A percentile compares a stretch with the other conserved stretches of the same genome.
Evolutionary conservation across 2,329 filamentous ascomycete species (phyloP).

Genomic region (Seiridium cupressi): DNA sequence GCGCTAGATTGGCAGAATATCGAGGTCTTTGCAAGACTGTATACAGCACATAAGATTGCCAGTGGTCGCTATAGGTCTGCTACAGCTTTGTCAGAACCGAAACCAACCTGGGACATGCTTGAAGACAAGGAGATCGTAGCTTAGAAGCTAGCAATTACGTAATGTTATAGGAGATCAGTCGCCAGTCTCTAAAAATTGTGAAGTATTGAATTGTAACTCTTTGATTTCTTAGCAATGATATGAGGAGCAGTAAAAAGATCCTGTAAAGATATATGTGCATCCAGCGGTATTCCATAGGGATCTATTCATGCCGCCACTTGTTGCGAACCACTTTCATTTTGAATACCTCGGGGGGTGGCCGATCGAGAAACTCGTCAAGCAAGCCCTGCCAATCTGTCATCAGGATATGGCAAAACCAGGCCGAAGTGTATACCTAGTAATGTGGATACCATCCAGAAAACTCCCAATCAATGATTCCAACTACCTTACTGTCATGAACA

Average conservation of each 20-base stretch:
- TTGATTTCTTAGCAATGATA: not conserved
- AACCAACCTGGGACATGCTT: slow-evolving; percentile 29
- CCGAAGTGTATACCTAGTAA: slow-evolving; percentile 30
- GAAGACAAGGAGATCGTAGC: slow-evolving; percentile 20
- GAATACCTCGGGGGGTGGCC: slow-evolving; percentile 29
- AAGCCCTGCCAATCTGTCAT: slow-evolving; percentile 34
- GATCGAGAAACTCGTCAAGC: slow-evolving; percentile 34
- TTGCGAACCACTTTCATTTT: slow-evolving; percentile 38
- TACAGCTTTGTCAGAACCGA: slow-evolving; percentile 15
- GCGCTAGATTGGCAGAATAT: slow-evolving; percentile 34
- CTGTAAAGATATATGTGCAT: not conserved
- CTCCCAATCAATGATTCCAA: slow-evolving; percentile 40
- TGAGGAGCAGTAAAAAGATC: slow-evolving; percentile 6
- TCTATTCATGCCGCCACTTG: slow-evolving; percentile 32
- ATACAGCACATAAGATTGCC: slow-evolving; percentile 30
- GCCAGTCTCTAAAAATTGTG: not conserved
- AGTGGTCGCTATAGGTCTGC: slow-evolving; percentile 16
- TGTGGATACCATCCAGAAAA: slow-evolving; percentile 29
- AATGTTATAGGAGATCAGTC: not conserved
- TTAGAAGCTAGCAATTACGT: slow-evolving; percentile 3
- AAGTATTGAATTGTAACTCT: not conserved
- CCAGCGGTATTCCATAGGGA: not conserved
- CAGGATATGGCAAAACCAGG: not conserved
- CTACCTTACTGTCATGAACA: slow-evolving; percentile 35
- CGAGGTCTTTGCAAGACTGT: slow-evolving; percentile 29